Evolutionary conservation across 1,284 basidiomycete species (phyloP), one percentile per base, ranked within the genome.

Genomic region (Porogramme epimiltina): DNA sequence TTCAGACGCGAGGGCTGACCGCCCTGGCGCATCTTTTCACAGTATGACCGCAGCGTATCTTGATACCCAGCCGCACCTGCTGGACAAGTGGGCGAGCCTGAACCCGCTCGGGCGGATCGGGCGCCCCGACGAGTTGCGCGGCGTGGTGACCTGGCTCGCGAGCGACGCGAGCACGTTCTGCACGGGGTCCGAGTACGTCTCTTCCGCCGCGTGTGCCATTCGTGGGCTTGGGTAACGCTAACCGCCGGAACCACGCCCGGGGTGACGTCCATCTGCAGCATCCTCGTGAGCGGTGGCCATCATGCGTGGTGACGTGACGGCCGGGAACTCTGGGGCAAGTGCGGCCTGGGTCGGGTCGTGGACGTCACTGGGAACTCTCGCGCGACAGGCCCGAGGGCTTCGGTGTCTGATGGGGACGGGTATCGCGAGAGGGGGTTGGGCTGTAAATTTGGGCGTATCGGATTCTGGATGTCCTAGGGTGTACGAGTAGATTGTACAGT

Each of bases 21-120:
- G 37, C 18, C 9, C 20, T 1, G 23, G 24, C 28, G 16, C 24
- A 16, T 20, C n/a, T 25, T n/a, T n/a, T 26, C 9, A 28, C 54
- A 86, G 87, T 58, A 90, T 92, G 87, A 91, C 90, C 26, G 87
- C 87, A 58, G 84, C 81, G 26, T 89, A 84, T 70, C 73, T 92
- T 34, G 87, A 91, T 68, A 73, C 68, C 34, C 78, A 90, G 65
- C 89, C 89, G 2, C 77, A 85, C 54, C 71, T 92, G 48, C 68
- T 84, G 9, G 78, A 77, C 16, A 87, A 86, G 64, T 91, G 89
- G 89, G 85, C 87, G n/a, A 71, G 68, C 51, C 66, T 84, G 68
- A 91, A 91, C 66, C 91, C 90, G 1, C 73, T 92, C 57, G 87
- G 87, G 4, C 78, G 91, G 18, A 77, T 92, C 23, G 89, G 90